These are phyloP conservation scores for Colletotrichum plurivorum DNA, from an alignment of 2,329 filamentous ascomycete genomes.

Conservation along the genomic window DNA sequence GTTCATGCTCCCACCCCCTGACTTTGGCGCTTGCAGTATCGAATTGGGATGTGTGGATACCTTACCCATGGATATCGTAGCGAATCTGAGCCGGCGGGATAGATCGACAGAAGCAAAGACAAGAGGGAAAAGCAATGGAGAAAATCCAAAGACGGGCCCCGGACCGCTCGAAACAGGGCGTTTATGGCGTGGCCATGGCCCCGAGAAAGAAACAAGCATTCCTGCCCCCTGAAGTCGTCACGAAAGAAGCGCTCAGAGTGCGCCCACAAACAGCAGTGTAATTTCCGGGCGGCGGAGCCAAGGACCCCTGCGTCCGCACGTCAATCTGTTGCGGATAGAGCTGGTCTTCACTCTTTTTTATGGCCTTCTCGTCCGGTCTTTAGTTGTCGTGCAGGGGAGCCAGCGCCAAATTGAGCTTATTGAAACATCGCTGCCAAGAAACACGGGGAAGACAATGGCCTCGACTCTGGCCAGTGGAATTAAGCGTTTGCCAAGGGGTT, in stretches of 20 bases:
- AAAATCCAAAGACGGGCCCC: background rate
- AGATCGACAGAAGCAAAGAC: background rate
- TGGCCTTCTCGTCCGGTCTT: conserved; percentile 17
- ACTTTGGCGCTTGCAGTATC: background rate
- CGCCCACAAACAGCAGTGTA: conserved; percentile 10
- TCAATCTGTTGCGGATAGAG: conserved; percentile 22
- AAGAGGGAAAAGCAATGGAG: background rate
- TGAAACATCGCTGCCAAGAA: conserved; percentile 33
- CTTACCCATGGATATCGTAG: background rate
- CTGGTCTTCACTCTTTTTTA: background rate
- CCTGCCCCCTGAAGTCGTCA: background rate
- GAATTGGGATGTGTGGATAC: background rate
- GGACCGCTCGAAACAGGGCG: background rate
- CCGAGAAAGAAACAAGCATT: background rate
- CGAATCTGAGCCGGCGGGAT: background rate
- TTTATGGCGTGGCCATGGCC: conserved; percentile 2
- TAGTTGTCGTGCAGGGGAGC: conserved; percentile 5
- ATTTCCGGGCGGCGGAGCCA: conserved; percentile 30
- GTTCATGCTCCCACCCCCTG: background rate
- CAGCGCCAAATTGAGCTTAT: conserved; percentile 29
- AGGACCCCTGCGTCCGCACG: conserved; percentile 24
- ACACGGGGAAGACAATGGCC: background rate
- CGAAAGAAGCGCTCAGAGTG: background rate
- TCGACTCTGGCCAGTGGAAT: background rate
- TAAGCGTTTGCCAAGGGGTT: conserved; percentile 7